Percentiles rank a stretch among this genome's conserved stretches.
Conservation (phyloP, 2,329 filamentous ascomycete species). For the Lizonia empirigonia region DNA sequence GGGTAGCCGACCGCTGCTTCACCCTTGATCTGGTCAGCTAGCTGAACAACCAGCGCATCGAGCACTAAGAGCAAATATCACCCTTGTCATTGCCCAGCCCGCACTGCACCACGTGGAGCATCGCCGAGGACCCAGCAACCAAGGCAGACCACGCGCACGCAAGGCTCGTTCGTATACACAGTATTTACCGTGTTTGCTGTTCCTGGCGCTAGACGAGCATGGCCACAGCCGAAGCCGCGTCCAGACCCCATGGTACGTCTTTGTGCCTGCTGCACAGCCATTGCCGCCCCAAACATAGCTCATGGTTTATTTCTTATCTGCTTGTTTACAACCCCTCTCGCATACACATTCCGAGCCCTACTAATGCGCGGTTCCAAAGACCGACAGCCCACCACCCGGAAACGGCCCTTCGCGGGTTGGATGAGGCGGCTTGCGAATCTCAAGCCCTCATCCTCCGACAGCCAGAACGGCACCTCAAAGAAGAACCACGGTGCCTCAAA, state of each 20-base stretch:
- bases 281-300: conserved; percentile 19
- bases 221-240: conserved; percentile 53
- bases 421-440: conserved; percentile 92
- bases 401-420: conserved; percentile 88
- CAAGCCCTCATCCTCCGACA: conserved; percentile 73
- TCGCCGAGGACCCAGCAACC: conserved; percentile 7
- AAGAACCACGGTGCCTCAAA: conserved; percentile 54
- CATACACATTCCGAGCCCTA: conserved; percentile 9
- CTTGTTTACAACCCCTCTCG: conserved; percentile 1
- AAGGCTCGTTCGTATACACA: background rate
- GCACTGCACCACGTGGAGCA: conserved; percentile 27
- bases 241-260: conserved; percentile 52
- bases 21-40: background rate
- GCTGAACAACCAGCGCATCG: conserved; percentile 9
- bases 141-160: conserved; percentile 13
- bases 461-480: conserved; percentile 49
- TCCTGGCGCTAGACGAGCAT: conserved; percentile 35
- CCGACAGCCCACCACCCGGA: conserved; percentile 72
- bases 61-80: conserved; percentile 8
- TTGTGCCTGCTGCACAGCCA: conserved; percentile 33
- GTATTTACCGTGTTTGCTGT: background rate
- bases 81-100: conserved; percentile 27
- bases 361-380: conserved; percentile 28
- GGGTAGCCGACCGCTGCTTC: conserved; percentile 1
- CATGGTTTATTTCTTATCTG: conserved; percentile 1